phyloP scores from a whole-genome alignment of 2,329 filamentous ascomycete genomes.

The Arachnopeziza araneosa region DNA sequence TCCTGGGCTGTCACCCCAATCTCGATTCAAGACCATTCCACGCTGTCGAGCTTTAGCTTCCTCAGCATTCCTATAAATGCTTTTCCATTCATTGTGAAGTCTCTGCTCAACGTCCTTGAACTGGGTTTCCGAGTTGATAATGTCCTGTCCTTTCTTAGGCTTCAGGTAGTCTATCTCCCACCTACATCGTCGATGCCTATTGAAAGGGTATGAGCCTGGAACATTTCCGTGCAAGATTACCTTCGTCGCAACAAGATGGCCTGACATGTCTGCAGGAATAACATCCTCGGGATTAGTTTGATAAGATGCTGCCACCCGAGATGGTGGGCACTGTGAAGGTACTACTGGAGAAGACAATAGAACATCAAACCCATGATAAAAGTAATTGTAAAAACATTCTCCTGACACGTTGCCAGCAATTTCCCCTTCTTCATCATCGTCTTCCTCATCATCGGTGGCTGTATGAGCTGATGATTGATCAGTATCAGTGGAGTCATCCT shows the following conservation, averaged over 20 bases:
- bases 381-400: conserved; percentile 96
- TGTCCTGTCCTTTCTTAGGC: conserved; percentile 34
- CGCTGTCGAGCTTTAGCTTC: conserved; percentile 49
- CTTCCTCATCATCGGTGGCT: conserved; percentile 61
- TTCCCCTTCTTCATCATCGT: conserved; percentile 57
- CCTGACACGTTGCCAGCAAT: conserved; percentile 49
- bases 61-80: conserved; percentile 52
- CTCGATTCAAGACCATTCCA: conserved; percentile 86
- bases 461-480: conserved; percentile 71
- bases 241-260: conserved; percentile 80
- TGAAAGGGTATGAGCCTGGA: conserved; percentile 94
- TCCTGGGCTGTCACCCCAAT: conserved; percentile 86
- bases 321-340: conserved; percentile 59
- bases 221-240: conserved; percentile 92
- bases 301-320: conserved; percentile 23
- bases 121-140: conserved; percentile 54
- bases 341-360: conserved; percentile 73
- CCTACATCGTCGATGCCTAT: conserved; percentile 81
- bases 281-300: conserved; percentile 19
- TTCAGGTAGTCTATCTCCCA: conserved; percentile 69
- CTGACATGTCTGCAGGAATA: conserved; percentile 33
- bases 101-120: conserved; percentile 68
- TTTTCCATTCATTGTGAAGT: conserved; percentile 65
- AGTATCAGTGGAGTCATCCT: conserved; percentile 61
- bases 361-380: conserved; percentile 89